Percentiles rank a stretch among this genome's conserved stretches.
Evolutionary conservation across 140 eudicot genomes (phyloP).

Genomic region (Oenanthe javanica): DNA sequence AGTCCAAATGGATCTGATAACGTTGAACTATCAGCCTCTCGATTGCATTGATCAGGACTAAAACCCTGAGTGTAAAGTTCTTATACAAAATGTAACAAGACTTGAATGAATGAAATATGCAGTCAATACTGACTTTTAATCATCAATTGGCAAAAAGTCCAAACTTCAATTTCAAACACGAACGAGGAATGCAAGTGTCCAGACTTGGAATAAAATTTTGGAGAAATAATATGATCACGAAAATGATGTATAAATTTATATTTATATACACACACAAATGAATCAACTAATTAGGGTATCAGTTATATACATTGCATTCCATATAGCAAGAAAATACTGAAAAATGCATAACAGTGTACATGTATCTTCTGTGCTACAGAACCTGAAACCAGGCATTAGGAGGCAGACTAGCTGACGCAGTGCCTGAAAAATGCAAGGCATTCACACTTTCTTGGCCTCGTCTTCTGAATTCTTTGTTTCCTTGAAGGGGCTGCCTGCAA

Average conservation of each 20-base stretch:
- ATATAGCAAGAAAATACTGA: not conserved
- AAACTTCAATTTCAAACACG: not conserved
- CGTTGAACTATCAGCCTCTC: not conserved
- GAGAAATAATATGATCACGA: not conserved
- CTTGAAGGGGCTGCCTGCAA: slow-evolving; percentile 4
- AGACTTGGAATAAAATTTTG: not conserved
- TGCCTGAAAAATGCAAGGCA: slow-evolving; percentile 24
- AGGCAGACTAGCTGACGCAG: slow-evolving; percentile 22
- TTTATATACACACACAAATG: not conserved
- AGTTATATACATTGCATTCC: slow-evolving; percentile 3
- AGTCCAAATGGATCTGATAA: not conserved
- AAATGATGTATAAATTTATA: not conserved
- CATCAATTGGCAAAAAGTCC: not conserved
- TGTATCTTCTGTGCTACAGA: not conserved
- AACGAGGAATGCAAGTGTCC: not conserved
- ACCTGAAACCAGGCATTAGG: slow-evolving; percentile 2
- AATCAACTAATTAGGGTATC: not conserved
- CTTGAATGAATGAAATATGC: slow-evolving; percentile 7
- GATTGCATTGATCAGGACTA: slow-evolving; percentile 11
- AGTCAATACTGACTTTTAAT: not conserved
- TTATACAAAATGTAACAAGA: slow-evolving; percentile 8
- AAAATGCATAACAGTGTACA: not conserved
- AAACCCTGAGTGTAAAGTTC: slow-evolving; percentile 16
- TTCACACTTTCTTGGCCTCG: slow-evolving; percentile 14
- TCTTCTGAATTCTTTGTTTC: slow-evolving; percentile 1